Base-by-base conservation (phyloP, 2,329 filamentous ascomycete species). In the Pseudogymnoascus sp. region DNA sequence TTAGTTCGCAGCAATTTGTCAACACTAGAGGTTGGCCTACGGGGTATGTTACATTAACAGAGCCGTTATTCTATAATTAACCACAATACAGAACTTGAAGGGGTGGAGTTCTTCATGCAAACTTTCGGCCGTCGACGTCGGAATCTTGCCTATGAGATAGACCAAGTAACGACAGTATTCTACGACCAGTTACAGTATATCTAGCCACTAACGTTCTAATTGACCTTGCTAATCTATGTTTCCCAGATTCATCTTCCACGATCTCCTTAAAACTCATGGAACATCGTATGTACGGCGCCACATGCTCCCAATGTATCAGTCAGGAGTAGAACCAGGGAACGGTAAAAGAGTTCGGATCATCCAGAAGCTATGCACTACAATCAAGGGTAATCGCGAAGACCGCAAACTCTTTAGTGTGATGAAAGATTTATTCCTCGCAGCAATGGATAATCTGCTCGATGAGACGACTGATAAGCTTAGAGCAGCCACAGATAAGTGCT, bases 261-360 rank as follows among this genome's bases (percentile, higher is more conserved):
- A 66, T 28, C 61, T 66, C 19, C 33, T 66, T 19, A 61, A 59
- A 31, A 62, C 59, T 37, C 65, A 66, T 28, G 59, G 59, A 33
- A 46, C 63, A 41, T 66, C 63, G 3, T 66, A 61, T 37, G 46
- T 61, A 11, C 64, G 63, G 63, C 59, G 60, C 10, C 28, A 43
- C 16, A 63, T 66, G 61, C 37, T 50, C 4, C 63, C 65, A 16
- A 66, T 66, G 65, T 66, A 66, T 40, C 19, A 50, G 12, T 10
- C 46, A 7, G 59, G 33, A 6, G 63, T 65, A 10, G 37, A 66
- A 41, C 31, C 26, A 11, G 63, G 63, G 11, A 14, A 0, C 10
- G 61, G 59, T 3, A 56, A 63, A n/a, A 65, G 26, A 19, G 7
- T 40, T 14, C 26, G 59, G 14, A 59, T 59, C 10, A 19, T 63